Conservation (phyloP, 2,329 filamentous ascomycete genomes). For the Botrytis fragariae region DNA sequence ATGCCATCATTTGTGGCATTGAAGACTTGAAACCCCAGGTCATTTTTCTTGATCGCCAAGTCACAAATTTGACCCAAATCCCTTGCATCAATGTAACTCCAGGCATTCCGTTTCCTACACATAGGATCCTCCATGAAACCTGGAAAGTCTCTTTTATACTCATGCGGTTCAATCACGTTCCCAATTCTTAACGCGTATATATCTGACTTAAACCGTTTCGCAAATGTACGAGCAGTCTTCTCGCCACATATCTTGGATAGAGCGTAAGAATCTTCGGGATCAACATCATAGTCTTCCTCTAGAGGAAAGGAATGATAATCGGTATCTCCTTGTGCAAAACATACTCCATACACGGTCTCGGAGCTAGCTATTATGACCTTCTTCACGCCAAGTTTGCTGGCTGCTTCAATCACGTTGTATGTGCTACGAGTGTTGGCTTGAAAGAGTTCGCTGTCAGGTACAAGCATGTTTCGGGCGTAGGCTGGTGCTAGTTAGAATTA, state of each 20-base stretch:
- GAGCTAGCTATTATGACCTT: conserved; percentile 59
- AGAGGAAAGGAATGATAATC: conserved; percentile 51
- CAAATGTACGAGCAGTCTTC: conserved; percentile 46
- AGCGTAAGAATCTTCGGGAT: conserved; percentile 54
- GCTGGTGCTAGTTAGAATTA: conserved; percentile 44
- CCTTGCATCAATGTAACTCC: neutral
- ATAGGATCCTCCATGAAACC: neutral
- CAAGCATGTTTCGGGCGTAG: conserved; percentile 58
- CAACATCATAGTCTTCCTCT: conserved; percentile 55
- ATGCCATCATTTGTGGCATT: neutral
- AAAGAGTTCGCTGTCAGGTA: conserved; percentile 60
- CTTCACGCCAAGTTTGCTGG: conserved; percentile 58
- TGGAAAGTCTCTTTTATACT: neutral
- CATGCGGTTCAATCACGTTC: neutral
- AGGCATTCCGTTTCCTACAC: neutral
- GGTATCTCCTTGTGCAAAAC: conserved; percentile 56
- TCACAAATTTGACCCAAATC: neutral
- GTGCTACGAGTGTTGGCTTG: conserved; percentile 53
- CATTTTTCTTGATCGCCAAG: neutral
- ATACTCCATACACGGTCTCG: conserved; percentile 61
- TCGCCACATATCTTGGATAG: conserved; percentile 60
- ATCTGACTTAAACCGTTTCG: neutral
- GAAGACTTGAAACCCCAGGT: neutral
- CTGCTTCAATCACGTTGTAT: conserved; percentile 63
- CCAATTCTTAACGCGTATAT: neutral